Evolutionary conservation across 805 yeast species (phyloP), one percentile per base, ranked within the genome.

Genomic region (Yarrowia osloensis): DNA sequence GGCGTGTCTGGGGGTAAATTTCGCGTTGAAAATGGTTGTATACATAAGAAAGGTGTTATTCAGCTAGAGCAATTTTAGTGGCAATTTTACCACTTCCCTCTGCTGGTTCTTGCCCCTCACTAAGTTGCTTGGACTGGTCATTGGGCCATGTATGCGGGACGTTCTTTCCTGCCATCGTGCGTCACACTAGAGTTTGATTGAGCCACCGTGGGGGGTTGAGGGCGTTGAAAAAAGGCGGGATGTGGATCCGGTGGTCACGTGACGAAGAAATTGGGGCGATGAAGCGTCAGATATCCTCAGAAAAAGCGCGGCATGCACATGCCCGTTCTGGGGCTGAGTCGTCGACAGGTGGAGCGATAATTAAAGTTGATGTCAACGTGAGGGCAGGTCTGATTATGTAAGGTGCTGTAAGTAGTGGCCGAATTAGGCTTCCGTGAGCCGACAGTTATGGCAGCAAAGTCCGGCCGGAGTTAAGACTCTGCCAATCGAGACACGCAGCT

Each of bases 311-410:
- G n/a, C n/a, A n/a, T n/a, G n/a, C n/a, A n/a, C n/a, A n/a, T n/a
- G n/a, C n/a, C n/a, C n/a, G n/a, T n/a, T n/a, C n/a, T 21, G 46
- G 15, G 46, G 46, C 46, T 40, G 42, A 26, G 33, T 46, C 21
- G 50, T 17, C 49, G 31, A 42, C 49, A 6, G 5, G 42, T 17
- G 24, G 28, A 42, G 47, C 33, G 9, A 7, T 13, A 3, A 3
- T 24, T 44, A 28, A 31, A 15, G 55, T 50, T 50, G 19, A 13
- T 13, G 13, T 15, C n/a, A 21, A 26, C 11, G 21, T 21, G 26
- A 50, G 39, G 21, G 39, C 55, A 50, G 55, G 29, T 3, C 12
- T 31, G 55, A 50, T 50, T 50, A 50, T 6, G 55, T 50, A 50
- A 49, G 37, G 9, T 8, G 54, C 54, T 49, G 54, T 49, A 29